A percentile compares a stretch with the other conserved stretches of the same genome.
Evolutionary conservation across 1,284 basidiomycete genomes (phyloP).

Genomic region (Leccinum subfulvum): DNA sequence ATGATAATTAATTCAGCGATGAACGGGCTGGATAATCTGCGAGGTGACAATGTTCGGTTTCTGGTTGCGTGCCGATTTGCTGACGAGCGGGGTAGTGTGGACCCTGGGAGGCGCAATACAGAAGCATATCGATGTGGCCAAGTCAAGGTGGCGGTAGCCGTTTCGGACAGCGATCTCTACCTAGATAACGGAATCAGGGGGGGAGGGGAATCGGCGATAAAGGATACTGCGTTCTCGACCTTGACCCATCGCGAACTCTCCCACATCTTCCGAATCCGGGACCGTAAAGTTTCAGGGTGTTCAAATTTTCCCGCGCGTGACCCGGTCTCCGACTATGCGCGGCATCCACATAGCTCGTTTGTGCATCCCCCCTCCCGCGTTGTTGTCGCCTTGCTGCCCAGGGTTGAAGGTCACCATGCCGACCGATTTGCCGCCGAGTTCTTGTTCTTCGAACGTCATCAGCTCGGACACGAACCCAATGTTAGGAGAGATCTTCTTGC

Average conservation of each 20-base stretch:
- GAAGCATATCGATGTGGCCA: slow-evolving; percentile 58
- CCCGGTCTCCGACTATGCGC: slow-evolving; percentile 49
- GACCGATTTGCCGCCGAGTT: slow-evolving; percentile 79
- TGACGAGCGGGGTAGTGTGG: slow-evolving; percentile 53
- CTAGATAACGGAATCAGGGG: too few relatives aligned
- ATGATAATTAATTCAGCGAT: slow-evolving; percentile 50
- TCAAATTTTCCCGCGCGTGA: slow-evolving; percentile 70
- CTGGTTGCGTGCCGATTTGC: slow-evolving; percentile 1
- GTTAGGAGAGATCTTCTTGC: slow-evolving; percentile 94
- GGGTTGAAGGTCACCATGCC: slow-evolving; percentile 57
- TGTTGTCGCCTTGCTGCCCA: slow-evolving; percentile 18
- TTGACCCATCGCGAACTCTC: too few relatives aligned
- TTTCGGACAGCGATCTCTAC: too few relatives aligned
- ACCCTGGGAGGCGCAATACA: slow-evolving; percentile 69
- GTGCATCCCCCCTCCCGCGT: slow-evolving; percentile 18
- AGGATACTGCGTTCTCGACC: too few relatives aligned
- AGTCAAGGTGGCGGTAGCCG: too few relatives aligned
- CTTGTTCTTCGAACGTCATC: slow-evolving; percentile 93
- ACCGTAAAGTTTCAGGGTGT: slow-evolving; percentile 41
- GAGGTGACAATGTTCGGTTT: slow-evolving; percentile 45
- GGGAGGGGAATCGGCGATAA: too few relatives aligned
- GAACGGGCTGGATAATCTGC: slow-evolving; percentile 80
- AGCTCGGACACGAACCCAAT: slow-evolving; percentile 97
- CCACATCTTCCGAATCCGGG: too few relatives aligned
- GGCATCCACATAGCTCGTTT: slow-evolving; percentile 40